Conservation (phyloP, 371 early-diverging fungal genomes). For the Synchytrium microbalum region DNA sequence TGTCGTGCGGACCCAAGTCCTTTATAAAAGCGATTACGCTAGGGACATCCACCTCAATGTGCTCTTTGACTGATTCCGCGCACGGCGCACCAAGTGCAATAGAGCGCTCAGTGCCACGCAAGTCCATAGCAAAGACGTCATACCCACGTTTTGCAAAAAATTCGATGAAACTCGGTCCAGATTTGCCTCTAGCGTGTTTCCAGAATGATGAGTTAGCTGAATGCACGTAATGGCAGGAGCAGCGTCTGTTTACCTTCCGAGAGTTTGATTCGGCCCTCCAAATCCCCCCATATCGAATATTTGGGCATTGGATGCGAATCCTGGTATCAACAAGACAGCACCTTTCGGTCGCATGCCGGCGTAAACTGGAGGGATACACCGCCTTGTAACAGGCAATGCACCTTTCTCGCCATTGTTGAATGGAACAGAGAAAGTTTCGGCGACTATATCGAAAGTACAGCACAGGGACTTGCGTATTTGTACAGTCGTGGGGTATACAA, state of each 20-base stretch:
- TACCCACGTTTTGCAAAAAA: conserved; percentile 26
- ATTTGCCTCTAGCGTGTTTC: conserved; percentile 8
- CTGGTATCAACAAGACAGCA: conserved; percentile 30
- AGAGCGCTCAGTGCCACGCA: conserved; percentile 26
- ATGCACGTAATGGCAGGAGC: neutral
- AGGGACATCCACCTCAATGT: conserved; percentile 36
- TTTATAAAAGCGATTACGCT: conserved; percentile 28
- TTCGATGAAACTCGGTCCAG: conserved; percentile 30
- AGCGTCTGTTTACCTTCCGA: neutral
- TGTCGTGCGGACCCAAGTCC: conserved; percentile 12
- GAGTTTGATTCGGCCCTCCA: conserved; percentile 13
- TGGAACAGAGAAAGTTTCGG: conserved; percentile 14
- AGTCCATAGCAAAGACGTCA: conserved; percentile 30
- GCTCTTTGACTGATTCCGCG: too few species aligned
- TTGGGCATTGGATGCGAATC: conserved; percentile 27
- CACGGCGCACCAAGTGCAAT: conserved; percentile 22
- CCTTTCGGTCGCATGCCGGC: conserved; percentile 19
- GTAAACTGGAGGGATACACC: conserved; percentile 21
- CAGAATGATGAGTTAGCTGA: neutral
- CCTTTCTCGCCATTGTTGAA: conserved; percentile 12
- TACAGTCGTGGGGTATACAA: conserved; percentile 6
- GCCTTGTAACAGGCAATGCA: conserved; percentile 25
- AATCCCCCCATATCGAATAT: conserved; percentile 33
- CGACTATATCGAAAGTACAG: conserved; percentile 15
- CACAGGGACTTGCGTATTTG: conserved; percentile 15